Evolutionary conservation across 148 eudicot species (phyloP), one percentile per base, ranked within the genome.

Genomic region (Silene uniflora): DNA sequence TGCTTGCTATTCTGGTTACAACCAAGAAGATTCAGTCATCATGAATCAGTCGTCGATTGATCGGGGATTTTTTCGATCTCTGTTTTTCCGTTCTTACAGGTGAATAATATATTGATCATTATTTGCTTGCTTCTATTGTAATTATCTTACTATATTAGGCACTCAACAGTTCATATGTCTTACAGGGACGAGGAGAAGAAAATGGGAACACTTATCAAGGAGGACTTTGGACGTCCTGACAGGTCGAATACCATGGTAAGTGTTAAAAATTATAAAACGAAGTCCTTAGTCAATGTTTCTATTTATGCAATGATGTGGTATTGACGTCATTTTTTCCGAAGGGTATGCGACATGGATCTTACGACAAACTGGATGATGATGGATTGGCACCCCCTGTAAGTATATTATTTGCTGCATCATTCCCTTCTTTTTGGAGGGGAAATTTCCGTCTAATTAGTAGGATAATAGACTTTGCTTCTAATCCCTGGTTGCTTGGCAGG

Each of bases 311-410:
- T 39, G 27, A 23, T 72, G 25, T 42, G 44, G 54, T 77, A 67
- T 32, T 75, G 29, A 71, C 60, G 13, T 19, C 23, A 6, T 73
- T 42, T 5, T 65, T 68, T 52, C 79, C 64, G 72, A 75, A 91
- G 96, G 99, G 97, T 58, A 95, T 95, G 99, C 87, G 97, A 10
- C 99, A 95, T 82, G 99, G 99, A 55, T 95, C 99, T 8, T 95
- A 95, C 71, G 99, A 95, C 80, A 95, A 95, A 67, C 82, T 95
- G 82, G 99, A 95, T 69, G 99, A 92, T 59, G 99, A 95, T 83
- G 99, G 99, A 55, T 93, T 95, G 81, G 99, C 97, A 7, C 99
- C 99, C 82, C 99, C 99, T 62, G 96, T 91, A 84, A 87, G 96
- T 91, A 18, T 39, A 52, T 32, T 1, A 54, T 16, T 68, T 35